Percentiles rank a stretch among this genome's conserved stretches.
Conservation (phyloP, 768 basidiomycete genomes). For the Cyathus striatus region DNA sequence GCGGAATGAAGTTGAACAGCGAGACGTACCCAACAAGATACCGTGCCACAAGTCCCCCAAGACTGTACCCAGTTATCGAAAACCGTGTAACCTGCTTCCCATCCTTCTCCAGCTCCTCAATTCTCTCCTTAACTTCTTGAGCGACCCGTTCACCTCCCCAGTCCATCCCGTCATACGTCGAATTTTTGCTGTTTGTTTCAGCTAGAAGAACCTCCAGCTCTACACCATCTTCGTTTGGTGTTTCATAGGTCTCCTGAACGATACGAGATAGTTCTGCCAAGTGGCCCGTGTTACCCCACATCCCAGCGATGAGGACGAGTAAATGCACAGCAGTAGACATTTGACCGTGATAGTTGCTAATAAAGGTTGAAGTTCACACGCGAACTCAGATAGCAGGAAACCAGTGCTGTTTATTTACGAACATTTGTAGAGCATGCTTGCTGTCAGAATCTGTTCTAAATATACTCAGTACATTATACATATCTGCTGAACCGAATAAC, state of each 20-base stretch:
- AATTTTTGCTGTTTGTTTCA: slow-evolving; percentile 57
- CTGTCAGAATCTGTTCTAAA: too few relatives aligned
- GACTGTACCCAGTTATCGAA: slow-evolving; percentile 71
- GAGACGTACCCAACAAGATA: slow-evolving; percentile 70
- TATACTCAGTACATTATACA: too few relatives aligned
- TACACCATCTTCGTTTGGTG: slow-evolving; percentile 26
- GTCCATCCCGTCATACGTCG: slow-evolving; percentile 81
- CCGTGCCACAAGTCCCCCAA: slow-evolving; percentile 80
- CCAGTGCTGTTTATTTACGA: too few relatives aligned
- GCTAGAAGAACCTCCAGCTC: slow-evolving; percentile 60
- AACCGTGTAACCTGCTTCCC: slow-evolving; percentile 62
- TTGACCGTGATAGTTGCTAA: too few relatives aligned
- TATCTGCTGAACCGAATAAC: too few relatives aligned
- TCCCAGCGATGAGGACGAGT: slow-evolving; percentile 56
- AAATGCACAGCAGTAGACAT: slow-evolving; percentile 36
- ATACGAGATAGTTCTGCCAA: slow-evolving; percentile 54
- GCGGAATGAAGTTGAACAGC: slow-evolving; percentile 9
- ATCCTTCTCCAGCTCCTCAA: slow-evolving; percentile 44
- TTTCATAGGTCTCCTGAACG: slow-evolving; percentile 36
- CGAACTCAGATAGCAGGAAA: too few relatives aligned
- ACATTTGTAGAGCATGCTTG: too few relatives aligned
- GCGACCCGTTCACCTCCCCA: slow-evolving; percentile 81
- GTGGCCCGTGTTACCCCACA: slow-evolving; percentile 79
- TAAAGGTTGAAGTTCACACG: too few relatives aligned
- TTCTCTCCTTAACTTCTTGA: slow-evolving; percentile 58